Evolutionary conservation across 225 moss, liverwort and hornwort genomes (phyloP), one percentile per base, ranked within the genome.

Genomic region (Straminergon stramineum): DNA sequence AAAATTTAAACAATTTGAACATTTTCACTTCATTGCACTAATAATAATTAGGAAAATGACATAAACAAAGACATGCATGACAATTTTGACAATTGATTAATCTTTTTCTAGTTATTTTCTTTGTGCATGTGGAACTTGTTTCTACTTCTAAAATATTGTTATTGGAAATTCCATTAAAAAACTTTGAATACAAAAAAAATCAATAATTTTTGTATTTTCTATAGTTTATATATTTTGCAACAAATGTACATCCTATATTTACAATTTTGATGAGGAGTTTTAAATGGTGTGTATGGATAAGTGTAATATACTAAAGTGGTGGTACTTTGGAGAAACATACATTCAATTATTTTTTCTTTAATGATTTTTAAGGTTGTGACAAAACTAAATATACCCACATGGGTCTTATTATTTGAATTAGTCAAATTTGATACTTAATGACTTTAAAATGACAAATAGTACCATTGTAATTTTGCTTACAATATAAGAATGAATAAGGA

Each of bases 61-160:
- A 39, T 39, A 39, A 14, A 24, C 2, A n/a, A 70, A 70, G 39
- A 14, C 13, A 2, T 2, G 7, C 0, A 0, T 13, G 39, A 70
- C 7, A 70, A 70, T 24, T 39, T 70, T 70, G 24, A n/a, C 8
- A 39, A 39, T 24, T 70, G 8, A 70, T 70, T 39, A 0, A 14
- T 39, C 4, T 68, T 23, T 24, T 66, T 13, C 24, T 24, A 39
- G 24, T 24, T 8, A 39, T 70, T 39, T 39, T 69, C 2, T 24
- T 70, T 23, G 24, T 1, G 0, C 5, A 24, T 7, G 4, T 13
- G 0, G 2, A 12, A 69, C 3, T 22, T n/a, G 5, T 34, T 66
- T n/a, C 3, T 69, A 35, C 68, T 69, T n/a, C 22, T n/a, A 22
- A 69, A 70, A 8, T 39, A 24, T 24, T 70, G 2, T 23, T 39